Conservation (phyloP, 768 basidiomycete species). For the Trametes villosa region DNA sequence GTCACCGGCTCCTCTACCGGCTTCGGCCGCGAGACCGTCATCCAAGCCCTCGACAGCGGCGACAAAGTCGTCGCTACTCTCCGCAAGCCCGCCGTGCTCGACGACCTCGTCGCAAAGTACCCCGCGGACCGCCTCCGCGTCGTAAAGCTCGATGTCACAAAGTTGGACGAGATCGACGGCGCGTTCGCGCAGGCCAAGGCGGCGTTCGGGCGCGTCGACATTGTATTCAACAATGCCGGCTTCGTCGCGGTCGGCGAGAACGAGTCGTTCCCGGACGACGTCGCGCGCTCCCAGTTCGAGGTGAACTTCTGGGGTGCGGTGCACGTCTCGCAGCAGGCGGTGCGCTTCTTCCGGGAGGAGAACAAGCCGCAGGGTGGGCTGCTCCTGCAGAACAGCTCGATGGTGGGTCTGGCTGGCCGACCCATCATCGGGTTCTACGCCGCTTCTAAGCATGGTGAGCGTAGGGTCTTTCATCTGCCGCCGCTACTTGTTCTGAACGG, state of each 20-base stretch:
- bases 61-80: conserved; percentile 49
- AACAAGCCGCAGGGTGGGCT: no score
- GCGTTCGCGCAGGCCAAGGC: conserved; percentile 42
- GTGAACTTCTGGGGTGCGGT: no score
- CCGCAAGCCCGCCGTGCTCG: conserved; percentile 41
- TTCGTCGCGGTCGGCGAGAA: conserved; percentile 37
- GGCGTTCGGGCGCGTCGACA: conserved; percentile 47
- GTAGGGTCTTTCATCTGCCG: no score
- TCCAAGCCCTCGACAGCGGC: no score
- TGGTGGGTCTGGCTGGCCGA: conserved; percentile 28
- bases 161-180: conserved; percentile 34
- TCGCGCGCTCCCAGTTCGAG: conserved; percentile 38
- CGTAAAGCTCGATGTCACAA: conserved; percentile 39
- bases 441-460: conserved; percentile 28
- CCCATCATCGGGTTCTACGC: conserved; percentile 27
- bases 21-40: conserved; percentile 30
- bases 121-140: conserved; percentile 16
- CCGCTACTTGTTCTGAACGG: no score
- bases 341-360: no score
- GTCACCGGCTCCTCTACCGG: conserved; percentile 22
- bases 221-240: conserved; percentile 22
- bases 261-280: conserved; percentile 39
- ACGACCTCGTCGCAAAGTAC: conserved; percentile 35
- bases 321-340: no score
- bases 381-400: conserved; percentile 44